Evolutionary conservation across 202 grass and related monocot species (phyloP), one percentile per base, ranked within the genome.

Genomic region (Schoenoplectus triqueter): DNA sequence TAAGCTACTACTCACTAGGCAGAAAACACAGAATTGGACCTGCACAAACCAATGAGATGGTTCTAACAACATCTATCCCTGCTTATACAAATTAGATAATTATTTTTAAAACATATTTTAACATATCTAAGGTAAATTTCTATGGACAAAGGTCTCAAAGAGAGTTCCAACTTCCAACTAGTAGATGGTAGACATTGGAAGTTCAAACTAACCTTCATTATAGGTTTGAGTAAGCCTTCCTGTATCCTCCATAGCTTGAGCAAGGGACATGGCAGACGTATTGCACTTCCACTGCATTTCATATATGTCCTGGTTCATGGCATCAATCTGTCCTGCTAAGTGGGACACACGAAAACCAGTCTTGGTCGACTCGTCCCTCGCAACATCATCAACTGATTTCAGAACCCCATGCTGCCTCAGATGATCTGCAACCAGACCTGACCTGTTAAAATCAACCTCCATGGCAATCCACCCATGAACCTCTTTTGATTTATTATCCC

Each of bases 361-460:
- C 66, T 81, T 91, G 48, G 59, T 65, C 20, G 82, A 86, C 46
- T 85, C 21, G 14, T 94, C 89, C 6, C 77, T 48, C 62, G 89
- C 73, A 79, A 91, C 73, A 84, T 91, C 89, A 80, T 85, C n/a
- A 10, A 89, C 76, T 0, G 89, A 91, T 64, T 94, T 94, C 54
- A 91, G 69, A 14, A 80, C 73, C 64, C 85, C 89, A 73, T 86
- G 82, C 69, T 47, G 72, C 11, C 71, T 84, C 55, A 89, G 75
- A 65, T 84, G 81, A 60, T 45, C 71, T 60, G 73, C 87, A 84
- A 94, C 60, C 76, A 77, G 64, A 84, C 86, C 85, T 82, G 20
- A 40, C 4, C 78, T 81, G 21, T 73, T 89, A 77, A 87, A 91
- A 49, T 91, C 92, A 41, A 86, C 85, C 73, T 87, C 87, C 77